Percentiles rank a stretch among this genome's conserved stretches.
Evolutionary conservation across 176 grass and related monocot genomes (phyloP).

Genomic region (Juncus inflexus): DNA sequence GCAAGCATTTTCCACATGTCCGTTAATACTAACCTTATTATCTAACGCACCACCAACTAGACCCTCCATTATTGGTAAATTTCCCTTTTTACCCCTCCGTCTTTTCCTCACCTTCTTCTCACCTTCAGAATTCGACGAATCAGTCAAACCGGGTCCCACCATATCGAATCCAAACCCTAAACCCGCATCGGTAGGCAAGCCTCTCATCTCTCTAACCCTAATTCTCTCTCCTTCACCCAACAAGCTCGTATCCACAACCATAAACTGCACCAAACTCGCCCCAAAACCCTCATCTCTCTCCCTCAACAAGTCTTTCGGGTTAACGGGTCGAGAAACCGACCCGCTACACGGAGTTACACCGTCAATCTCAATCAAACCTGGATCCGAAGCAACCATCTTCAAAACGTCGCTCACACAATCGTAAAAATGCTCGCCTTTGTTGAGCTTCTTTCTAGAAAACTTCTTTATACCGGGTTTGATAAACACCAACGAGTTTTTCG

Average conservation of each 20-base stretch:
- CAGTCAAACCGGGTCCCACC: slow-evolving; percentile 34
- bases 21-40: background rate
- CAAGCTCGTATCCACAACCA: slow-evolving; percentile 86
- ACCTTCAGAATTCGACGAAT: slow-evolving; percentile 40
- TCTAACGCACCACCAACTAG: too few relatives aligned
- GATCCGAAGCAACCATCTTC: slow-evolving; percentile 61
- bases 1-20: slow-evolving; percentile 17
- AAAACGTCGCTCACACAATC: slow-evolving; percentile 88
- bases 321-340: slow-evolving; percentile 36
- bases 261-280: slow-evolving; percentile 67
- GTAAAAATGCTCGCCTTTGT: slow-evolving; percentile 85
- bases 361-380: slow-evolving; percentile 65
- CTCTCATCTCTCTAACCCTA: slow-evolving; percentile 65
- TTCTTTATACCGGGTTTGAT: slow-evolving; percentile 65
- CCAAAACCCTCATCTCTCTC: slow-evolving; percentile 6
- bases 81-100: slow-evolving; percentile 21
- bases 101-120: slow-evolving; percentile 28
- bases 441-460: slow-evolving; percentile 69
- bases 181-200: slow-evolving; percentile 56
- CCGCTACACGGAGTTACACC: slow-evolving; percentile 31
- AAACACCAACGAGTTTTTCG: slow-evolving; percentile 67
- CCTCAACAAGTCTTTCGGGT: slow-evolving; percentile 18
- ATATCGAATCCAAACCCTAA: slow-evolving; percentile 25
- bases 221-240: slow-evolving; percentile 53
- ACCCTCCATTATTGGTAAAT: slow-evolving; percentile 21